Percentiles rank a stretch among this genome's conserved stretches.
Evolutionary conservation across 371 early-diverging fungal genomes (phyloP).

Genomic region (Zancudomyces culisetae): DNA sequence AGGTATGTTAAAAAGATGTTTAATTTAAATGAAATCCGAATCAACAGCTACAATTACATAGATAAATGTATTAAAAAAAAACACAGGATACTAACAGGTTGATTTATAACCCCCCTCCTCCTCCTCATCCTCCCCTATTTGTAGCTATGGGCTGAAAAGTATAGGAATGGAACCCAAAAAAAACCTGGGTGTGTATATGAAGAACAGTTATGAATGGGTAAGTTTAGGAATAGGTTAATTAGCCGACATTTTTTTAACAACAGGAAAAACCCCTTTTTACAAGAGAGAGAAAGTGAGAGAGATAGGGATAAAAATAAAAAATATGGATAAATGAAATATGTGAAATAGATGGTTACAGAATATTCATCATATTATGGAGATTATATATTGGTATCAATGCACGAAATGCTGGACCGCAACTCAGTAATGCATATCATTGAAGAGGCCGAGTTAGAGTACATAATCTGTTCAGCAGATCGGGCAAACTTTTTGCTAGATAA

Average conservation of each 20-base stretch:
- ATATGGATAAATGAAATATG: too few relatives aligned
- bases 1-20: too few relatives aligned
- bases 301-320: too few relatives aligned
- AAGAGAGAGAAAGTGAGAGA: too few relatives aligned
- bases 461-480: constrained; percentile 47
- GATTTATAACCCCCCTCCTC: too few relatives aligned
- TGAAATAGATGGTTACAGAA: constrained; percentile 9
- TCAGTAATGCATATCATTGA: constrained; percentile 42
- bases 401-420: constrained; percentile 84
- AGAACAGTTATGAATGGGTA: background rate
- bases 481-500: constrained; percentile 39
- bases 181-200: background rate
- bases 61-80: too few relatives aligned
- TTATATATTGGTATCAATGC: constrained; percentile 60
- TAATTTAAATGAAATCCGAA: too few relatives aligned
- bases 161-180: background rate
- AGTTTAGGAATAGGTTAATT: background rate
- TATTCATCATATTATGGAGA: background rate
- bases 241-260: background rate
- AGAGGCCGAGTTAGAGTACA: constrained; percentile 49
- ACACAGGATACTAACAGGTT: too few relatives aligned
- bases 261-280: background rate
- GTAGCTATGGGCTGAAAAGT: background rate
- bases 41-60: too few relatives aligned
- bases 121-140: too few relatives aligned